phyloP scores from a whole-genome alignment of 257 asterid genomes.

The Solanum dulcamara region DNA sequence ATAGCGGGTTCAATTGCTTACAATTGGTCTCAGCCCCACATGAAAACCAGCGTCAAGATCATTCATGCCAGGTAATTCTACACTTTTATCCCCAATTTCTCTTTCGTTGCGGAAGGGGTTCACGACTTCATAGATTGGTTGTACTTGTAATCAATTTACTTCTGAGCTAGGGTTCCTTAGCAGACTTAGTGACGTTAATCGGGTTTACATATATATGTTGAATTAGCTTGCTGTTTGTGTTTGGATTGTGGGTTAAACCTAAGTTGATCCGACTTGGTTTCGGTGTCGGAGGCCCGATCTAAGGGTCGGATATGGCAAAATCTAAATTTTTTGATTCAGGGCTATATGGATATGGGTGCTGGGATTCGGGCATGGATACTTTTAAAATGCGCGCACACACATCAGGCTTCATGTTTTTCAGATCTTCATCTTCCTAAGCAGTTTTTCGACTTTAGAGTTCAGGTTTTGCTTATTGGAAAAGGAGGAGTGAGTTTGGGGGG shows the following conservation, averaged over 20 bases:
- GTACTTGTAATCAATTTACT: background rate
- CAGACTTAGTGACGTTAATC: background rate
- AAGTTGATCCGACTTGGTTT: background rate
- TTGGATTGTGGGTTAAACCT: background rate
- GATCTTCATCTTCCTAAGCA: background rate
- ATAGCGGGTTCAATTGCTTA: constrained; percentile 77
- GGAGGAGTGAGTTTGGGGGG: background rate
- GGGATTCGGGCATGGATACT: background rate
- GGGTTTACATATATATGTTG: background rate
- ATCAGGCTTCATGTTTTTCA: background rate
- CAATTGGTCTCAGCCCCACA: constrained; percentile 87
- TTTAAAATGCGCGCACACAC: background rate
- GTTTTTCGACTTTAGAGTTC: background rate
- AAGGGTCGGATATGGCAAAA: background rate
- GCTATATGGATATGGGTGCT: background rate
- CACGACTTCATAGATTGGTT: background rate
- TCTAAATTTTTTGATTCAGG: background rate
- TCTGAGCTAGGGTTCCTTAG: background rate
- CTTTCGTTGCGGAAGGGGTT: background rate
- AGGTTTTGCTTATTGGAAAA: background rate
- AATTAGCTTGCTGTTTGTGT: background rate
- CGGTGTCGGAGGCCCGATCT: too few relatives aligned
- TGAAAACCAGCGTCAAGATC: constrained; percentile 86
- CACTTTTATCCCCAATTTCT: background rate
- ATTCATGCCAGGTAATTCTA: constrained; percentile 69